A percentile compares a stretch with the other conserved stretches of the same genome.
Conservation (phyloP, 2,329 filamentous ascomycete genomes). For the Colletotrichum spinosum region DNA sequence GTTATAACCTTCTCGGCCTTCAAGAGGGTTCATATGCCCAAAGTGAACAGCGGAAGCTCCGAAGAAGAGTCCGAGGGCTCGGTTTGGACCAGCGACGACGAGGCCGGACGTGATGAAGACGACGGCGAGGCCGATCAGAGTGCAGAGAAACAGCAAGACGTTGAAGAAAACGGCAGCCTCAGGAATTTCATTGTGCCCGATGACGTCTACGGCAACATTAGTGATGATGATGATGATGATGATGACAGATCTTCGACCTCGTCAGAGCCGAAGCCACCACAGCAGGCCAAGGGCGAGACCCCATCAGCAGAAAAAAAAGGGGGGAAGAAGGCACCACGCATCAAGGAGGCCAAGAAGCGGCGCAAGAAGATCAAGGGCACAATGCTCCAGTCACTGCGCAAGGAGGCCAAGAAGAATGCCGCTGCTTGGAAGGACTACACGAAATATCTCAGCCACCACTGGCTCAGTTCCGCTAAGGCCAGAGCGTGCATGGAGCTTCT, state of each 20-base stretch:
- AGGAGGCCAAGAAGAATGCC: constrained; percentile 54
- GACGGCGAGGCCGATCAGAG: constrained; percentile 17
- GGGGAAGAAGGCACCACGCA: constrained; percentile 39
- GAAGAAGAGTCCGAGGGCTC: constrained; percentile 49
- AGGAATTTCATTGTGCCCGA: constrained; percentile 58
- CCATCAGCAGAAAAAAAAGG: constrained; percentile 2
- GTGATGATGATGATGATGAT: constrained; percentile 44
- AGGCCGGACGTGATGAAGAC: constrained; percentile 42
- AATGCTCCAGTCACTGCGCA: constrained; percentile 44
- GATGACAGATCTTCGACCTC: constrained; percentile 43
- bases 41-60: constrained; percentile 50
- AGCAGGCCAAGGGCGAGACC: neutral
- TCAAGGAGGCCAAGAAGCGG: constrained; percentile 40
- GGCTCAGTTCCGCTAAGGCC: constrained; percentile 81
- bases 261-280: constrained; percentile 20
- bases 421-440: constrained; percentile 78
- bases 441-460: constrained; percentile 74
- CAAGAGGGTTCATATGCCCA: constrained; percentile 76
- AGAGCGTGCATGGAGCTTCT: constrained; percentile 76
- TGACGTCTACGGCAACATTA: constrained; percentile 53
- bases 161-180: constrained; percentile 51
- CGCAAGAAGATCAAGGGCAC: constrained; percentile 54
- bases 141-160: constrained; percentile 42
- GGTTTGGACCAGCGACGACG: constrained; percentile 47
- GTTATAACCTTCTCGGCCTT: constrained; percentile 82